Percentiles rank a stretch among this genome's conserved stretches.
These are phyloP conservation scores for Penicillium fuscoglaucum DNA, from an alignment of 2,329 filamentous ascomycete genomes.

Conservation along the genomic window DNA sequence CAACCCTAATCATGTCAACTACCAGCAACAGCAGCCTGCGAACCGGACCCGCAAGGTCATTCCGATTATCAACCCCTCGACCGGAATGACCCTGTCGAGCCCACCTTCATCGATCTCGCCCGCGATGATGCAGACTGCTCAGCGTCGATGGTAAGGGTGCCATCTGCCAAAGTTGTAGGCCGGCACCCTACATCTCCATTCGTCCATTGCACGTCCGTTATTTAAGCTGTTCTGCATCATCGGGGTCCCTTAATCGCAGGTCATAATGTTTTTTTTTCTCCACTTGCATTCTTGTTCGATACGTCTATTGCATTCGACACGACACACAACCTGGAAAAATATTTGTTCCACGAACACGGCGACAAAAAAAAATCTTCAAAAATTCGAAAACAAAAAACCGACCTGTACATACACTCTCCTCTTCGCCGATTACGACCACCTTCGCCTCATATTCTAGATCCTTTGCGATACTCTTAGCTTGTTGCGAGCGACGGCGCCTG, in stretches of 20 bases:
- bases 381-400: constrained; percentile 32
- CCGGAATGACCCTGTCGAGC: constrained; percentile 83
- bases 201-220: constrained; percentile 35
- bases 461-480: constrained; percentile 38
- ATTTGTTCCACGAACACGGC: constrained; percentile 29
- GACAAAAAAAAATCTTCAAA: constrained; percentile 30
- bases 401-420: constrained; percentile 37
- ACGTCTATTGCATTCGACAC: constrained; percentile 34
- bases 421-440: constrained; percentile 37
- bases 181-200: constrained; percentile 28
- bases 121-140: constrained; percentile 58
- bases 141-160: constrained; percentile 44
- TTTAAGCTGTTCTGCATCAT: constrained; percentile 39
- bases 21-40: constrained; percentile 91
- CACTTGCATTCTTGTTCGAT: constrained; percentile 30
- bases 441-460: constrained; percentile 36
- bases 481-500: constrained; percentile 46
- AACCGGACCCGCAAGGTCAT: constrained; percentile 92
- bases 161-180: constrained; percentile 25
- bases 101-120: constrained; percentile 74
- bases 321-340: constrained; percentile 32
- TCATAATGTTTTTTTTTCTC: constrained; percentile 34
- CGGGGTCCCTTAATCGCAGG: constrained; percentile 37
- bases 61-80: constrained; percentile 94
- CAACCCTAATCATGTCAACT: constrained; percentile 69